phyloP scores from a whole-genome alignment of 345 rosid genomes.

The Triadica sebifera region DNA sequence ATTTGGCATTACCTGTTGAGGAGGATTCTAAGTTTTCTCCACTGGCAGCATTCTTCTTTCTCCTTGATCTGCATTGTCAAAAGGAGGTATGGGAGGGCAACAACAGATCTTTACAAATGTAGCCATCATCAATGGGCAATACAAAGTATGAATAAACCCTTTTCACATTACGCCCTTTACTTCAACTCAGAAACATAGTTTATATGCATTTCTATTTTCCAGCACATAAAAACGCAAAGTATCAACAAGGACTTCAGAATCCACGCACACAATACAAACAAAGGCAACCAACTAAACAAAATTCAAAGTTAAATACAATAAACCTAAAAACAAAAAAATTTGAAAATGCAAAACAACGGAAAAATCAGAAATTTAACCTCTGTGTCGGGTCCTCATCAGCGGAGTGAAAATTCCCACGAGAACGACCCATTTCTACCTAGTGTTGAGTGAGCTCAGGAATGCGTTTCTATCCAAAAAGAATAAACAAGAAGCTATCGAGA shows the following conservation, averaged over 20 bases:
- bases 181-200: neutral
- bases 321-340: neutral
- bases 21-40: constrained; percentile 79
- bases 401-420: constrained; percentile 87
- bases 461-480: constrained; percentile 1
- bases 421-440: constrained; percentile 68
- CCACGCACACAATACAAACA: neutral
- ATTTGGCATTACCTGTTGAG: constrained; percentile 47
- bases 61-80: constrained; percentile 66
- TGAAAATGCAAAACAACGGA: neutral
- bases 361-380: constrained; percentile 45
- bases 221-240: neutral
- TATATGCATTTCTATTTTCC: neutral
- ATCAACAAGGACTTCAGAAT: neutral
- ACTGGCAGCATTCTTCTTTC: constrained; percentile 72
- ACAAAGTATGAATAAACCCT: constrained; percentile 1
- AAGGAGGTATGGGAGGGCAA: neutral
- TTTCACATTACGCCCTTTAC: neutral
- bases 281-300: neutral
- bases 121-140: neutral
- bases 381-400: constrained; percentile 89
- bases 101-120: neutral
- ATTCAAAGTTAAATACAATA: neutral
- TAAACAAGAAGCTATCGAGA: neutral
- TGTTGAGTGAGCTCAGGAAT: constrained; percentile 10